These are phyloP conservation scores for Fusarium sterilihyphosum DNA, from an alignment of 2,329 filamentous ascomycete genomes.

Conservation along the genomic window DNA sequence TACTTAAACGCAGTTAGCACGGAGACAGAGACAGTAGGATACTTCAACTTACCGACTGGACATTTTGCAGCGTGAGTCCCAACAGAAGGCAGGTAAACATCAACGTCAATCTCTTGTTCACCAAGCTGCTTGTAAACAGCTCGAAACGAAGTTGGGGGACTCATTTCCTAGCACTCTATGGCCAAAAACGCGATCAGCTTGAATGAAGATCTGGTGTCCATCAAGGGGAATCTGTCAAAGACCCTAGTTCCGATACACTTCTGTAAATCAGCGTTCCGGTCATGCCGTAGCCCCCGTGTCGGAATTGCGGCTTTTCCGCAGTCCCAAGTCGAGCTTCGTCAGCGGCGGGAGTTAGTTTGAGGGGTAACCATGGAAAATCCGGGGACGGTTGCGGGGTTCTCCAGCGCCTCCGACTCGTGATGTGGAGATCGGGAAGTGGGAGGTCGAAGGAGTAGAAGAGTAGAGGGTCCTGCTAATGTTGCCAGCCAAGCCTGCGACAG, in stretches of 20 bases:
- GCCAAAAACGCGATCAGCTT: too few species aligned
- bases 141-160: background rate
- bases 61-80: rapidly evolving
- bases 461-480: background rate
- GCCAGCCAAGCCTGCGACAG: background rate
- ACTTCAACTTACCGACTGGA: background rate
- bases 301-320: background rate
- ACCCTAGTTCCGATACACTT: background rate
- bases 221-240: background rate
- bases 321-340: background rate
- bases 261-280: background rate
- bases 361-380: background rate
- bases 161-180: background rate
- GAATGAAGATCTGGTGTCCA: background rate
- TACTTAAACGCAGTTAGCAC: too few species aligned
- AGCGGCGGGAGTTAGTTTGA: background rate
- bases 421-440: background rate
- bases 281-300: background rate
- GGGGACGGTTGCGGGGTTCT: background rate
- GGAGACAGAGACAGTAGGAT: rapidly evolving
- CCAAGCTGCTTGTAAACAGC: background rate
- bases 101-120: background rate
- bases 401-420: background rate
- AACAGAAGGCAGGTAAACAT: background rate
- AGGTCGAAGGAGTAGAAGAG: background rate